These are phyloP conservation scores for Phlyctochytrium bullatum DNA, from an alignment of 192 early-diverging fungal genomes.

Conservation along the genomic window DNA sequence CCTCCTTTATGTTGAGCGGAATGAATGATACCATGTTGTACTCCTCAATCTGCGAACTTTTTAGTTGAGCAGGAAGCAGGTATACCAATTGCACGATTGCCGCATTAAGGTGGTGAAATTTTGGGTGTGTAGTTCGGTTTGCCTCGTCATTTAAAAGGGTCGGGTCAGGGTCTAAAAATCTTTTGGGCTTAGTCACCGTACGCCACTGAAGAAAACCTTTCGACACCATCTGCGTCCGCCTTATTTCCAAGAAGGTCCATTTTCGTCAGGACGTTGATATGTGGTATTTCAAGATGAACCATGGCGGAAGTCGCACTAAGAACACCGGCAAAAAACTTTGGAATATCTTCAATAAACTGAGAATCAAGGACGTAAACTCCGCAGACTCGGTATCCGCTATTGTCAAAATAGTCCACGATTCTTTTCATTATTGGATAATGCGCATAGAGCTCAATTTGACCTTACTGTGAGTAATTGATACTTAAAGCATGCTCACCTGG, in stretches of 20 bases:
- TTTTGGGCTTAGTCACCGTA: slow-evolving; percentile 28
- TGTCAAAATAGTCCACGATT: slow-evolving; percentile 65
- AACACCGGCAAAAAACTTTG: slow-evolving; percentile 96
- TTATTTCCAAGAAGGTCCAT: slow-evolving; percentile 81
- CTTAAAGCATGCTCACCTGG: slow-evolving; percentile 55
- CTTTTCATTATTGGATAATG: slow-evolving; percentile 94
- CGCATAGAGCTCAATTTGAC: slow-evolving; percentile 98
- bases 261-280: slow-evolving; percentile 97
- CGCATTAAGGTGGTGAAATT: slow-evolving; percentile 81
- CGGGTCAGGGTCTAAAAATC: slow-evolving; percentile 91
- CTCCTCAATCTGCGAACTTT: slow-evolving; percentile 72
- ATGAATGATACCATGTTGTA: slow-evolving; percentile 97
- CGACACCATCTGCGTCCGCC: slow-evolving; percentile 30
- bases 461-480: slow-evolving; percentile 18
- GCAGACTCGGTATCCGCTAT: slow-evolving; percentile 80
- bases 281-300: slow-evolving; percentile 96
- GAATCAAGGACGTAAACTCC: slow-evolving; percentile 90
- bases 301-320: slow-evolving; percentile 94
- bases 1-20: slow-evolving; percentile 90
- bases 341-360: slow-evolving; percentile 94
- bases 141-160: slow-evolving; percentile 80
- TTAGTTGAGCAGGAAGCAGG: background rate
- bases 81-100: slow-evolving; percentile 82
- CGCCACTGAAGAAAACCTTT: slow-evolving; percentile 25
- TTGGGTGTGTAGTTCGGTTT: slow-evolving; percentile 65